Evolutionary conservation across 345 rosid genomes (phyloP), one percentile per base, ranked within the genome.

Genomic region (Populus deltoides): DNA sequence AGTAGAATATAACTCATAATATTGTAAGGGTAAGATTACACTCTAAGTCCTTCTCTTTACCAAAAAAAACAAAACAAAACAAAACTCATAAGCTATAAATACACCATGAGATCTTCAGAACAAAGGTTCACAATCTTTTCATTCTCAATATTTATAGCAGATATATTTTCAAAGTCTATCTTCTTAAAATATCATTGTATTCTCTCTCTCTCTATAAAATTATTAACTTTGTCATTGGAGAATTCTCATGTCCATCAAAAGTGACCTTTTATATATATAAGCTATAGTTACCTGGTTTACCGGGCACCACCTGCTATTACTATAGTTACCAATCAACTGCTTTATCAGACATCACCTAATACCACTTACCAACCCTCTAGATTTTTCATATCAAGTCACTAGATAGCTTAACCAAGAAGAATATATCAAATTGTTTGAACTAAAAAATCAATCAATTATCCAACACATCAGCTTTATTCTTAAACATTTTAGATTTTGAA

Each of bases 281-380:
- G 0, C 0, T 33, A 33, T 0, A 0, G 5, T 33, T 5, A 33
- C 0, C 5, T 33, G 0, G 0, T 0, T 33, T 33, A 33, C 0
- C 0, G 4, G 0, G 5, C 0, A 33, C 5, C 35, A 33, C 0
- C 0, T 33, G 5, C 3, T 33, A 33, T 33, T 33, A 33, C 0
- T 33, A 4, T 5, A 33, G 0, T 33, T 33, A 33, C 0, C 0
- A 33, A 33, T 33, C 0, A 33, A 33, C 0, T 33, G 0, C 5
- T 0, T 33, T 33, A 33, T 0, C 4, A 33, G 35, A 0, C 5
- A 33, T 33, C 0, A 33, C 4, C 0, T 4, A 33, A 0, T 33
- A 33, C 35, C 0, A 33, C 0, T 33, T 33, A 4, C 6, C 0
- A 33, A 33, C 5, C 0, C 0, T 33, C 5, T 33, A 4, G 0